Conservation (phyloP, 345 rosid species). For the Jatropha curcas region DNA sequence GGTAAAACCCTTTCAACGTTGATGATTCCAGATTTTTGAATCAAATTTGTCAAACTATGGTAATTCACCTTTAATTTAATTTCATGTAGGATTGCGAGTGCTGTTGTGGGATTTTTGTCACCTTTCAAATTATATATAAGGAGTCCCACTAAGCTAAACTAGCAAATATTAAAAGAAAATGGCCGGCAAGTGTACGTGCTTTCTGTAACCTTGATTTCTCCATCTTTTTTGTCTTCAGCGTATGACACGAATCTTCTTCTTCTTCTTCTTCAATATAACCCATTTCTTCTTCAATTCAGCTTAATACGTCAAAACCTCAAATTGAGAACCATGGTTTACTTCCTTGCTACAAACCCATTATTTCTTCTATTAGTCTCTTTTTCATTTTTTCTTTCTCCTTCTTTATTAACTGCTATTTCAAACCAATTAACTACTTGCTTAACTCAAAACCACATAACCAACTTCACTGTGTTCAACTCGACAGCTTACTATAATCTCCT, state of each 20-base stretch:
- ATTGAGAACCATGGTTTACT: slow-evolving; percentile 12
- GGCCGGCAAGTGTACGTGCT: slow-evolving; percentile 39
- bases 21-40: too few species aligned
- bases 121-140: slow-evolving; percentile 1
- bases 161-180: slow-evolving; percentile 7
- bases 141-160: slow-evolving; percentile 3
- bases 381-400: background rate
- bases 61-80: too few species aligned
- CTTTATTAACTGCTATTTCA: slow-evolving; percentile 4
- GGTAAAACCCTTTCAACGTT: too few species aligned
- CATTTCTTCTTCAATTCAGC: background rate
- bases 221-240: slow-evolving; percentile 33
- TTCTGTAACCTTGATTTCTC: background rate
- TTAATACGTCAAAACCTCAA: background rate
- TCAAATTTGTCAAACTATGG: too few species aligned
- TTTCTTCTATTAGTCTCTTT: slow-evolving; percentile 6
- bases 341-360: background rate
- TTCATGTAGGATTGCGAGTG: background rate
- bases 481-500: slow-evolving; percentile 40
- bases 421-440: slow-evolving; percentile 44
- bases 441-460: slow-evolving; percentile 27
- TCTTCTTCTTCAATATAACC: slow-evolving; percentile 13
- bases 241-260: background rate
- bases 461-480: slow-evolving; percentile 43
- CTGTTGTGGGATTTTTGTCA: slow-evolving; percentile 11